phyloP scores from a whole-genome alignment of 345 rosid genomes.

The Corchorus capsularis region DNA sequence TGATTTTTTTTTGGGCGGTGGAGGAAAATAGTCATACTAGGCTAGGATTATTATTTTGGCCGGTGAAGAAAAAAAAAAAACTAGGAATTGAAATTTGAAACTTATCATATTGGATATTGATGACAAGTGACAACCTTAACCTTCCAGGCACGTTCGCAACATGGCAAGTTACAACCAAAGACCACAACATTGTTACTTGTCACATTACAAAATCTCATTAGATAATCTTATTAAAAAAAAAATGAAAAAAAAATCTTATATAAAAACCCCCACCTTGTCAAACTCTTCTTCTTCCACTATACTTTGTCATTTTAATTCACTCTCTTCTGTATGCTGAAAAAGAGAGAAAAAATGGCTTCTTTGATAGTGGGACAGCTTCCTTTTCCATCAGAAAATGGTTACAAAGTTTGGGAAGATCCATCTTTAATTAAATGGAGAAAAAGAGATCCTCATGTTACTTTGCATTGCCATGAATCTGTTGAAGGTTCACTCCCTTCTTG shows the following conservation, averaged over 20 bases:
- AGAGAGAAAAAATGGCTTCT: conserved; percentile 40
- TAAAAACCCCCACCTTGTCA: neutral
- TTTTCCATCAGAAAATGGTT: conserved; percentile 61
- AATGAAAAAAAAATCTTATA: neutral
- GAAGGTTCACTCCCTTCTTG: conserved; percentile 49
- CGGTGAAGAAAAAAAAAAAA: neutral
- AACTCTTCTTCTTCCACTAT: neutral
- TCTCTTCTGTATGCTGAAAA: neutral
- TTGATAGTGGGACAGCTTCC: conserved; percentile 41
- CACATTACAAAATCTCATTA: neutral
- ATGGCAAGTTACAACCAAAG: neutral
- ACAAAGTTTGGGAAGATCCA: conserved; percentile 78
- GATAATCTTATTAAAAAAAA: neutral
- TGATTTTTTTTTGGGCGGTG: too few species aligned
- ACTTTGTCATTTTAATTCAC: neutral
- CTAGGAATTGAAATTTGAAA: neutral
- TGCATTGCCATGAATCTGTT: conserved; percentile 86
- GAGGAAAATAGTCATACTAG: too few species aligned
- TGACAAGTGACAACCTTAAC: neutral
- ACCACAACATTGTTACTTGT: neutral
- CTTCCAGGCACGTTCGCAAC: neutral
- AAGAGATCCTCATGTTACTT: conserved; percentile 85
- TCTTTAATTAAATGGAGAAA: conserved; percentile 82
- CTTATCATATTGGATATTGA: neutral
- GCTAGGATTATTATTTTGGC: too few species aligned